Evolutionary conservation across 108 stramenopile genomes (phyloP).

Genomic region (Mayamaea pseudoterrestris): DNA sequence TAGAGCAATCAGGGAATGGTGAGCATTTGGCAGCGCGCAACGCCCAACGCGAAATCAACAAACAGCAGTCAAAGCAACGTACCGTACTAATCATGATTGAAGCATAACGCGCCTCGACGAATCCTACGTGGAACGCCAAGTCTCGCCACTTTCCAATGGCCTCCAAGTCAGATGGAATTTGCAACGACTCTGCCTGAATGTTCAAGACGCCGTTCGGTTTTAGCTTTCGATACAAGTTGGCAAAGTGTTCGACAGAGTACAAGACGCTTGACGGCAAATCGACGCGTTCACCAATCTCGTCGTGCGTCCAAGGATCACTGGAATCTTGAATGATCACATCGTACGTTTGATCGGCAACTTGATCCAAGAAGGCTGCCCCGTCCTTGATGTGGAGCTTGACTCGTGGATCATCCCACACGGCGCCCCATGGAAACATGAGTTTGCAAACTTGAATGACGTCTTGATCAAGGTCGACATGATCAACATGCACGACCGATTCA

Average conservation of each 20-base stretch:
- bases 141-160: slow-evolving; percentile 48
- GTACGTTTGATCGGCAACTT: slow-evolving; percentile 26
- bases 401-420: slow-evolving; percentile 60
- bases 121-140: slow-evolving; percentile 36
- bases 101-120: slow-evolving; percentile 51
- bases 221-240: slow-evolving; percentile 31
- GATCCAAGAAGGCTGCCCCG: slow-evolving; percentile 53
- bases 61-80: no score
- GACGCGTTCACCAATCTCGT: slow-evolving; percentile 34
- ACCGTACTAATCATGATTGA: slow-evolving; percentile 42
- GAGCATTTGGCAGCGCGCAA: no score
- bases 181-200: slow-evolving; percentile 59
- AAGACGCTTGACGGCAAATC: slow-evolving; percentile 49
- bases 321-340: slow-evolving; percentile 79
- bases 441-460: slow-evolving; percentile 54
- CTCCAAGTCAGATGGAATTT: slow-evolving; percentile 53
- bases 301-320: slow-evolving; percentile 50
- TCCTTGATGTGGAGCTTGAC: slow-evolving; percentile 51
- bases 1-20: no score
- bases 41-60: no score
- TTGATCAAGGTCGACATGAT: slow-evolving; percentile 73
- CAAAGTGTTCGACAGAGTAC: slow-evolving; percentile 49
- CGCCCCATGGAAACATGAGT: slow-evolving; percentile 53
- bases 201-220: slow-evolving; percentile 47
- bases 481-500: slow-evolving; percentile 34